Evolutionary conservation across 371 early-diverging fungal genomes (phyloP).

Genomic region (Circinella umbellata): DNA sequence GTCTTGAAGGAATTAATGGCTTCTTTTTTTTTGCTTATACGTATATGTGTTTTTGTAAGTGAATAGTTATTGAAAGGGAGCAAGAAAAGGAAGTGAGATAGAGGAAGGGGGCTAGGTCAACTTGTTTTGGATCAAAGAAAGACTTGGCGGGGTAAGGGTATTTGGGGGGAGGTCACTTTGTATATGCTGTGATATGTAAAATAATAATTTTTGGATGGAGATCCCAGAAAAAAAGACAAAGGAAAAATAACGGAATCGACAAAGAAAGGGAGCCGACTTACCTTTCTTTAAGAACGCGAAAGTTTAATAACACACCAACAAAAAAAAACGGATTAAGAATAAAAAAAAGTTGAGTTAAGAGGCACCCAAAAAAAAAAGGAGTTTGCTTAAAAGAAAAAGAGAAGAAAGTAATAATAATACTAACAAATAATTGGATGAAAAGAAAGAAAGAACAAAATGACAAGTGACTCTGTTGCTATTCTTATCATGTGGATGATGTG

Average conservation of each 20-base stretch:
- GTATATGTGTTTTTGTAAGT: too few species aligned
- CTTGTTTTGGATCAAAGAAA: constrained; percentile 1
- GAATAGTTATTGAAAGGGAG: background rate
- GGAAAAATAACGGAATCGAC: background rate
- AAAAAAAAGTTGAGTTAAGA: background rate
- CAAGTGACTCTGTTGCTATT: background rate
- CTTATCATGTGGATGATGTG: constrained; percentile 6
- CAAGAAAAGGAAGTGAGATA: background rate
- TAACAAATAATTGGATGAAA: background rate
- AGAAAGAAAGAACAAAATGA: too few species aligned
- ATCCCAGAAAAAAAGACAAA: too few species aligned
- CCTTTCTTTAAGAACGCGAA: constrained; percentile 11
- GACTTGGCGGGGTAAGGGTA: background rate
- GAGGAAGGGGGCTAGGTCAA: background rate
- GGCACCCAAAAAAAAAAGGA: too few species aligned
- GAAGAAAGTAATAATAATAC: background rate
- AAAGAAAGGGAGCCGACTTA: constrained; percentile 12
- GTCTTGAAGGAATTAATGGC: background rate
- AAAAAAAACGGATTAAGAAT: background rate
- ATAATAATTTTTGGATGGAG: too few species aligned
- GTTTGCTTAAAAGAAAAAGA: too few species aligned
- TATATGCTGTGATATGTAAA: too few species aligned
- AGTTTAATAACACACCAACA: background rate
- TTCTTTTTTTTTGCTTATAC: background rate
- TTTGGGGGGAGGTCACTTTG: background rate